These are phyloP conservation scores for Candida pini DNA, from an alignment of 805 yeast species.

Conservation along the genomic window DNA sequence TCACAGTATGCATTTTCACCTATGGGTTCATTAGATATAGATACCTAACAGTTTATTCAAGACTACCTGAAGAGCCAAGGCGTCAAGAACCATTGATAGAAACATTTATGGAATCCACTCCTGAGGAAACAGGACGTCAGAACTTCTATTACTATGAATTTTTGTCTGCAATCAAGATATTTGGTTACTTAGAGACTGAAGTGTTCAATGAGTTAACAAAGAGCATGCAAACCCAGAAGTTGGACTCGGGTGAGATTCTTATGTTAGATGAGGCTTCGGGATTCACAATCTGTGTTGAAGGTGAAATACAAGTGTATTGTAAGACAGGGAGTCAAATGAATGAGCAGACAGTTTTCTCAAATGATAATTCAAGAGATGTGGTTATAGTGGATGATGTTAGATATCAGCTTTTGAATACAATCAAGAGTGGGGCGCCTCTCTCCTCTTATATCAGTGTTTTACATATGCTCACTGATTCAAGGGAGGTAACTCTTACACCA, in stretches of 20 bases:
- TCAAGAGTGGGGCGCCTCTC: conserved; percentile 78
- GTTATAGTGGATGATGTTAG: conserved; percentile 49
- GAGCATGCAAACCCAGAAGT: conserved; percentile 82
- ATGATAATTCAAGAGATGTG: conserved; percentile 33
- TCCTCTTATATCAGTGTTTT: conserved; percentile 78
- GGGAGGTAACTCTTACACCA: conserved; percentile 3
- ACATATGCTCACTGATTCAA: conserved; percentile 51
- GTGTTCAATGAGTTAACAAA: conserved; percentile 92
- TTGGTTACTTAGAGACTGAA: conserved; percentile 85
- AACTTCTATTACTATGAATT: conserved; percentile 72
- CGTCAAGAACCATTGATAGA: conserved; percentile 41
- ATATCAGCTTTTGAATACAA: conserved; percentile 73
- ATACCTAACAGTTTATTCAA: conserved; percentile 59
- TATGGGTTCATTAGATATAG: conserved; percentile 55
- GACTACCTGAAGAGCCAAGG: conserved; percentile 40
- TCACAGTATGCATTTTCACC: conserved; percentile 28
- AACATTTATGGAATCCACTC: conserved; percentile 36
- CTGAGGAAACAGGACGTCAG: conserved; percentile 22
- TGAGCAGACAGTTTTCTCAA: conserved; percentile 19
- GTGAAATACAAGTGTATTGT: conserved; percentile 74
- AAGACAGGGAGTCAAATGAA: conserved; percentile 35
- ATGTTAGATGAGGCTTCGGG: conserved; percentile 65
- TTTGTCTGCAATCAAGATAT: conserved; percentile 82
- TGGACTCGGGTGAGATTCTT: conserved; percentile 71
- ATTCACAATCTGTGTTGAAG: conserved; percentile 89